Conservation (phyloP, 2,329 filamentous ascomycete species). For the Rhexocercosporidium sp. region DNA sequence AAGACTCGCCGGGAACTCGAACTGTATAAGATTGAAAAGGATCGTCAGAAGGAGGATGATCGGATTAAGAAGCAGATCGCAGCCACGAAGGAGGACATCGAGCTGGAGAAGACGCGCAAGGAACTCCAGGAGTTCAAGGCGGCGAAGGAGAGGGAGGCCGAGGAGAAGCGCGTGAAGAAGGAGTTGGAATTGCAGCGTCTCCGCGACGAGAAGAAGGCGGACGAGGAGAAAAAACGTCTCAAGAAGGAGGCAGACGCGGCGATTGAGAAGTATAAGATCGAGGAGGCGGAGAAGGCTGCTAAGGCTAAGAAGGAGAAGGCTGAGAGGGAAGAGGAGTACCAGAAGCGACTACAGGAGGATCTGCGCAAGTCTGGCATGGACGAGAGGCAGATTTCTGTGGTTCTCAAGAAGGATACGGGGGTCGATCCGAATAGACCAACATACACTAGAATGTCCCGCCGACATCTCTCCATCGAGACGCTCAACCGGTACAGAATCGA, state of each 20-base stretch:
- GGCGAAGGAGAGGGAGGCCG: constrained; percentile 39
- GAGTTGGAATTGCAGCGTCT: constrained; percentile 49
- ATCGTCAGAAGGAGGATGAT: constrained; percentile 46
- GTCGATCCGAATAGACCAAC: constrained; percentile 53
- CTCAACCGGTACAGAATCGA: constrained; percentile 60
- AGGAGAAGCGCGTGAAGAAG: constrained; percentile 50
- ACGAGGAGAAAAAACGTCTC: constrained; percentile 46
- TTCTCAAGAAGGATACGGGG: constrained; percentile 61
- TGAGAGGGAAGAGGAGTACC: constrained; percentile 43
- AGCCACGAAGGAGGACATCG: constrained; percentile 27
- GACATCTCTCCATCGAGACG: constrained; percentile 67
- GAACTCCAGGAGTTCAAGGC: constrained; percentile 47
- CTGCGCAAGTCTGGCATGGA: constrained; percentile 63
- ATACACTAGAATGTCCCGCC: constrained; percentile 67
- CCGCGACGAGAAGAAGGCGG: constrained; percentile 50
- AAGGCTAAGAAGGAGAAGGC: constrained; percentile 46
- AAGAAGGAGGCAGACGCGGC: constrained; percentile 54
- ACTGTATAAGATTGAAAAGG: constrained; percentile 46
- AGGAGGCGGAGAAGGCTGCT: constrained; percentile 42
- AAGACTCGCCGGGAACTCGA: constrained; percentile 47
- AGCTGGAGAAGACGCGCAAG: constrained; percentile 36
- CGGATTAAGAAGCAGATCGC: constrained; percentile 21
- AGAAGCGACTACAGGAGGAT: constrained; percentile 60
- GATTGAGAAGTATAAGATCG: constrained; percentile 55
- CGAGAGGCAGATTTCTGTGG: constrained; percentile 62